These are phyloP conservation scores for Kwoniella newhampshirensis DNA, from an alignment of 768 basidiomycete genomes.

Conservation along the genomic window DNA sequence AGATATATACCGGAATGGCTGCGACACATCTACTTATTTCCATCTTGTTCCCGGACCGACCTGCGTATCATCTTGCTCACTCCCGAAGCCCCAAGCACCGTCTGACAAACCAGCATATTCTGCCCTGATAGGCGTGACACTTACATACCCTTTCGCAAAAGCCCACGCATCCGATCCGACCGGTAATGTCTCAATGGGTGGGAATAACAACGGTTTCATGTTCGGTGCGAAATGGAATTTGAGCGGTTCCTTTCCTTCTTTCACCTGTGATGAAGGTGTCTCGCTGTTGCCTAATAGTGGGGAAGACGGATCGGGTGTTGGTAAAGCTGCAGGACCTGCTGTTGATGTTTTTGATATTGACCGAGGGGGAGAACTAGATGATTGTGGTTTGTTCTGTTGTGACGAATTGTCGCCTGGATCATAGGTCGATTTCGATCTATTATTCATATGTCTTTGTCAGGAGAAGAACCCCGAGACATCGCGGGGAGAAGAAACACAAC, in stretches of 20 bases:
- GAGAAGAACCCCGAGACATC: too few species aligned
- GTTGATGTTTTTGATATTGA: conserved; percentile 15
- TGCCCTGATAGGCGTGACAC: conserved; percentile 36
- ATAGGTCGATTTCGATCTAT: conserved; percentile 18
- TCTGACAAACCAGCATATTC: conserved; percentile 25
- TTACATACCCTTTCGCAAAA: conserved; percentile 42
- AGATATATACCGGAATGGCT: too few species aligned
- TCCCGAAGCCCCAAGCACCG: conserved; percentile 24
- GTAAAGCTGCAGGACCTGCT: conserved; percentile 44
- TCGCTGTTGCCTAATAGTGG: conserved; percentile 11
- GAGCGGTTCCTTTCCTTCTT: conserved; percentile 48
- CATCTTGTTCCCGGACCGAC: conserved; percentile 9
- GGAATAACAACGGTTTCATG: conserved; percentile 67
- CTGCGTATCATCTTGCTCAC: conserved; percentile 20
- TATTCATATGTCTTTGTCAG: neutral
- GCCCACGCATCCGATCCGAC: conserved; percentile 68
- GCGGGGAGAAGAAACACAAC: conserved; percentile 17
- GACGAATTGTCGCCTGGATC: conserved; percentile 25
- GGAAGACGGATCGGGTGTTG: conserved; percentile 25
- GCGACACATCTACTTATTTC: conserved; percentile 6
- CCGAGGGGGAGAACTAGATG: conserved; percentile 6
- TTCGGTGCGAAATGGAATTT: conserved; percentile 76
- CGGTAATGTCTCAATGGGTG: conserved; percentile 63
- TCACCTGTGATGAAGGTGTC: neutral
- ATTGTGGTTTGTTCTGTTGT: conserved; percentile 18